These are phyloP conservation scores for Isatis tinctoria DNA, from an alignment of 345 rosid species.

Conservation along the genomic window DNA sequence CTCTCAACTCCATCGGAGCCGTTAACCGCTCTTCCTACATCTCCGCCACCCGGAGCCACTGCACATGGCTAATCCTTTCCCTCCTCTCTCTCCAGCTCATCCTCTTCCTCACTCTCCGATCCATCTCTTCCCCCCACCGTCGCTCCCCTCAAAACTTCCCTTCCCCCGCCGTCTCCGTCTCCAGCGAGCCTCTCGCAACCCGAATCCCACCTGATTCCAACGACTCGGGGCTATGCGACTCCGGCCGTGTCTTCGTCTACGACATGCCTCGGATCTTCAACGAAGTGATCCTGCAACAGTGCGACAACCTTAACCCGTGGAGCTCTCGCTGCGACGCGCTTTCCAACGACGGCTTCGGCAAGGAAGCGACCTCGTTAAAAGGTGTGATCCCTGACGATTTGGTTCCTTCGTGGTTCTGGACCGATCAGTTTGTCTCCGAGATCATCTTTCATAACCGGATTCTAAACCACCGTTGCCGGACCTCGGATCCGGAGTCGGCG, in stretches of 20 bases:
- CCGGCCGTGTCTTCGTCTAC: slow-evolving; percentile 72
- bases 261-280: slow-evolving; percentile 69
- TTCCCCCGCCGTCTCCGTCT: slow-evolving; percentile 8
- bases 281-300: slow-evolving; percentile 51
- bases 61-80: slow-evolving; percentile 57
- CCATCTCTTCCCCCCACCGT: slow-evolving; percentile 40
- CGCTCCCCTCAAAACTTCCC: slow-evolving; percentile 30
- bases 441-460: slow-evolving; percentile 79
- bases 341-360: slow-evolving; percentile 70
- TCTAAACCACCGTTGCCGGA: slow-evolving; percentile 68
- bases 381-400: slow-evolving; percentile 54
- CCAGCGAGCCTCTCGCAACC: background rate
- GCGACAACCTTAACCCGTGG: slow-evolving; percentile 83
- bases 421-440: slow-evolving; percentile 85
- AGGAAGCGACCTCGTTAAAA: slow-evolving; percentile 42
- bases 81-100: slow-evolving; percentile 59
- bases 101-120: slow-evolving; percentile 52
- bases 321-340: slow-evolving; percentile 79
- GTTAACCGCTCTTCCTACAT: slow-evolving; percentile 32
- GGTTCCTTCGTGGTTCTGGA: slow-evolving; percentile 87
- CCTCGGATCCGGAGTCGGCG: slow-evolving; percentile 59
- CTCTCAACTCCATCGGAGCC: slow-evolving; percentile 19
- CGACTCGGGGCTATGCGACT: slow-evolving; percentile 31
- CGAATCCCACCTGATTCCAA: slow-evolving; percentile 3
- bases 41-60: slow-evolving; percentile 38